A percentile compares a stretch with the other conserved stretches of the same genome.
phyloP scores from a whole-genome alignment of 2,329 filamentous ascomycete genomes.

The Hymenoscyphus infarciens region DNA sequence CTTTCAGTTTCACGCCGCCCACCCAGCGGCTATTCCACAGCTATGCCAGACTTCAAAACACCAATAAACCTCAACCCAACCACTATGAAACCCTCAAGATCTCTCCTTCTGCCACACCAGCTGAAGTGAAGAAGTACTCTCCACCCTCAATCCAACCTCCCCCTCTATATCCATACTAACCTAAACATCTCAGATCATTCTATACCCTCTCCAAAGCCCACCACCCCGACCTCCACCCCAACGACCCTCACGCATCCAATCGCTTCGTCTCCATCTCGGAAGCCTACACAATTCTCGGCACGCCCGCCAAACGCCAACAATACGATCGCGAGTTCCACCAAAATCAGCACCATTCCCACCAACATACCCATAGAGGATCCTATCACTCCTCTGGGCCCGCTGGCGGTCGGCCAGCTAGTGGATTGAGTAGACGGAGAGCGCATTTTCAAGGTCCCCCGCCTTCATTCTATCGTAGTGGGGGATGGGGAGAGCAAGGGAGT shows the following conservation, averaged over 20 bases:
- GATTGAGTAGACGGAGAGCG: constrained; percentile 71
- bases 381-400: constrained; percentile 59
- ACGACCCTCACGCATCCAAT: constrained; percentile 65
- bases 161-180: constrained; percentile 10
- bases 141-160: background rate
- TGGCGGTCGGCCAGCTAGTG: constrained; percentile 74
- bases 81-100: constrained; percentile 83
- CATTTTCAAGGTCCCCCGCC: constrained; percentile 84
- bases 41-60: constrained; percentile 34
- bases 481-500: constrained; percentile 64
- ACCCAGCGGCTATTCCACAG: constrained; percentile 42
- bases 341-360: constrained; percentile 25
- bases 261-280: constrained; percentile 82
- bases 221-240: constrained; percentile 87
- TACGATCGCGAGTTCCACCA: constrained; percentile 72
- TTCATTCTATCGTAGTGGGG: constrained; percentile 79
- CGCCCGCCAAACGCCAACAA: constrained; percentile 66
- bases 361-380: constrained; percentile 39
- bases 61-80: constrained; percentile 41
- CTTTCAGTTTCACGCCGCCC: constrained; percentile 19
- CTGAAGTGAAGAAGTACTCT: constrained; percentile 78
- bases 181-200: constrained; percentile 57
- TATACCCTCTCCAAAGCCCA: constrained; percentile 87
- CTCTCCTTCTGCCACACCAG: constrained; percentile 61
- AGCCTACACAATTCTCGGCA: constrained; percentile 74